Conservation (phyloP, 2,329 filamentous ascomycete species). For the Ceratocystis harringtonii region DNA sequence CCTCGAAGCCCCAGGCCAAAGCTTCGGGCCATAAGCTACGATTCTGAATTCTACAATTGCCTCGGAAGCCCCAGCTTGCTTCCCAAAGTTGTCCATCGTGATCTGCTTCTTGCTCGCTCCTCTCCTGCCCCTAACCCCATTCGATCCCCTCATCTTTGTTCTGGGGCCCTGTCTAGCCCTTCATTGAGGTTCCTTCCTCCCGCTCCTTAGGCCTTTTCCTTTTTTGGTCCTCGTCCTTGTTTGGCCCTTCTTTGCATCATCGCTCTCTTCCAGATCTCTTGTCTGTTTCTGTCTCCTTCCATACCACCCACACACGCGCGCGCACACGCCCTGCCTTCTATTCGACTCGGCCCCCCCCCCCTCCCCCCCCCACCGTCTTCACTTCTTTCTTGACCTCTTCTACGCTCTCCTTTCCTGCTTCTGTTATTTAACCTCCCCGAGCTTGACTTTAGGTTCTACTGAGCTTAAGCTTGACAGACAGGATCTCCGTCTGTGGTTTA, state of each 20-base stretch:
- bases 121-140: background rate
- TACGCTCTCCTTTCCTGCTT: background rate
- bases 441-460: too few species aligned
- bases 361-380: too few species aligned
- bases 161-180: background rate
- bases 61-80: background rate
- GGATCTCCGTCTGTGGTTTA: background rate
- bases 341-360: too few species aligned
- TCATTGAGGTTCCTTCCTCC: background rate
- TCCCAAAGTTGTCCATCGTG: background rate
- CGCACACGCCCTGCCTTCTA: too few species aligned
- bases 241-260: background rate
- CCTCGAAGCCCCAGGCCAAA: background rate
- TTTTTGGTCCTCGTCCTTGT: background rate
- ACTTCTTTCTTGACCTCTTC: background rate
- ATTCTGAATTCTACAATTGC: background rate
- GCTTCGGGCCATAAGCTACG: background rate
- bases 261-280: background rate
- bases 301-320: background rate
- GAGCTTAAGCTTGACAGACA: background rate
- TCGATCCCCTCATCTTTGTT: background rate
- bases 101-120: background rate
- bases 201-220: background rate
- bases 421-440: background rate
- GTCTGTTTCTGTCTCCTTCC: background rate